Conservation (phyloP, 768 basidiomycete species). For the Psilocybe cyanescens region DNA sequence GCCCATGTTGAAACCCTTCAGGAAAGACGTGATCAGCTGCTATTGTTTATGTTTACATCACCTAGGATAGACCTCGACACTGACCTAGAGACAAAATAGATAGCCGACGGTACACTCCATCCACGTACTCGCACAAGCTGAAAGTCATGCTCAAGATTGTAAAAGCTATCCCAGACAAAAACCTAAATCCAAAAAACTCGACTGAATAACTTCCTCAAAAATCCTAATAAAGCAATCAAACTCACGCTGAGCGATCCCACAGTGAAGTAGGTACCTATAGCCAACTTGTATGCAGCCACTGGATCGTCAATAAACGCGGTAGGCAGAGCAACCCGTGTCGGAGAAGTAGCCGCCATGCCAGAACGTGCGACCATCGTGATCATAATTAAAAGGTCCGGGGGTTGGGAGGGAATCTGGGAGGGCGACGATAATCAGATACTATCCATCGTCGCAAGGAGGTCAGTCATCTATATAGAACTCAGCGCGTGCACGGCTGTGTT, state of each 20-base stretch:
- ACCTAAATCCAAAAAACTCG: neutral
- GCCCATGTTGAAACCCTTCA: neutral
- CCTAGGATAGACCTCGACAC: neutral
- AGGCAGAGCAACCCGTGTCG: neutral
- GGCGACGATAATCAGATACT: neutral
- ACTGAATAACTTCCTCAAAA: neutral
- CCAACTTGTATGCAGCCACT: neutral
- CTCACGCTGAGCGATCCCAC: constrained; percentile 6
- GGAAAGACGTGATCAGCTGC: neutral
- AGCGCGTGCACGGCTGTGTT: too few species aligned
- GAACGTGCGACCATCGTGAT: neutral
- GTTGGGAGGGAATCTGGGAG: neutral
- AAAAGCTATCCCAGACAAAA: constrained; percentile 10
- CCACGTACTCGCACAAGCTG: neutral
- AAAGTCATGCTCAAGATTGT: constrained; percentile 7
- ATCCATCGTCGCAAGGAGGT: neutral
- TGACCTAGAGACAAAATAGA: constrained; percentile 12
- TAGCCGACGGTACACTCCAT: neutral
- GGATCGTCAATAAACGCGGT: neutral
- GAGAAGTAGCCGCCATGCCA: neutral
- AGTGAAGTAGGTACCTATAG: constrained; percentile 3
- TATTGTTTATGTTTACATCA: neutral
- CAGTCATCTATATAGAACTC: too few species aligned
- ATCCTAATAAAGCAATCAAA: neutral
- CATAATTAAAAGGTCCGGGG: neutral